These are phyloP conservation scores for Moricandia arvensis DNA, from an alignment of 345 rosid genomes.

Conservation along the genomic window DNA sequence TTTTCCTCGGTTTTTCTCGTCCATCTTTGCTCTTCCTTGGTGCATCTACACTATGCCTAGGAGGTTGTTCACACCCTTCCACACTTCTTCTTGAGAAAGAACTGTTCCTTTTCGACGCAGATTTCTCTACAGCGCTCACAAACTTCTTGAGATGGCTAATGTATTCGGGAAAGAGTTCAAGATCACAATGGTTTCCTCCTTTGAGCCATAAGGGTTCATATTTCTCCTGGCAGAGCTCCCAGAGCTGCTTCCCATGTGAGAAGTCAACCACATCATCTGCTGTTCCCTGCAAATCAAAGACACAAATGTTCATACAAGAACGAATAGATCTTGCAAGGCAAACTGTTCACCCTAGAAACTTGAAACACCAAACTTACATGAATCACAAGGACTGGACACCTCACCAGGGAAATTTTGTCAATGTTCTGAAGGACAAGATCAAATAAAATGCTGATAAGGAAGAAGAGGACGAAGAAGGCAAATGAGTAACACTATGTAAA, in stretches of 20 bases:
- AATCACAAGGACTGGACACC: slow-evolving; percentile 87
- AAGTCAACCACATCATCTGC: slow-evolving; percentile 89
- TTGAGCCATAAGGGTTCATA: slow-evolving; percentile 90
- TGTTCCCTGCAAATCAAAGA: slow-evolving; percentile 63
- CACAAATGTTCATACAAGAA: neutral
- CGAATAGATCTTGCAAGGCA: too few species aligned
- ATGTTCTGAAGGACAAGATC: slow-evolving; percentile 62
- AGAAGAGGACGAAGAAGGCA: neutral
- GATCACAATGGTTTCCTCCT: slow-evolving; percentile 87
- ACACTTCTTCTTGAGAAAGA: slow-evolving; percentile 56
- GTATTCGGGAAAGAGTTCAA: slow-evolving; percentile 83
- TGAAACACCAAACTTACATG: slow-evolving; percentile 97
- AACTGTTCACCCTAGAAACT: too few species aligned
- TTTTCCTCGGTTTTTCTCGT: slow-evolving; percentile 69
- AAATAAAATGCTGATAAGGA: slow-evolving; percentile 11
- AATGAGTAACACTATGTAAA: neutral
- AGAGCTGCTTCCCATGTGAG: slow-evolving; percentile 91
- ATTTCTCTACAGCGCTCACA: slow-evolving; percentile 63
- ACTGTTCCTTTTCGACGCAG: slow-evolving; percentile 54
- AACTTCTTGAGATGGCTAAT: slow-evolving; percentile 88
- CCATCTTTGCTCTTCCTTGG: slow-evolving; percentile 73
- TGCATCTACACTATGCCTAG: slow-evolving; percentile 60
- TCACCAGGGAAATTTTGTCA: slow-evolving; percentile 81
- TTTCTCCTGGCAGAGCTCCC: slow-evolving; percentile 92
- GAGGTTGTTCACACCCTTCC: slow-evolving; percentile 47